A percentile compares a stretch with the other conserved stretches of the same genome.
These are phyloP conservation scores for Globisporangium apiculatum DNA, from an alignment of 352 stramenopile species.

Conservation along the genomic window DNA sequence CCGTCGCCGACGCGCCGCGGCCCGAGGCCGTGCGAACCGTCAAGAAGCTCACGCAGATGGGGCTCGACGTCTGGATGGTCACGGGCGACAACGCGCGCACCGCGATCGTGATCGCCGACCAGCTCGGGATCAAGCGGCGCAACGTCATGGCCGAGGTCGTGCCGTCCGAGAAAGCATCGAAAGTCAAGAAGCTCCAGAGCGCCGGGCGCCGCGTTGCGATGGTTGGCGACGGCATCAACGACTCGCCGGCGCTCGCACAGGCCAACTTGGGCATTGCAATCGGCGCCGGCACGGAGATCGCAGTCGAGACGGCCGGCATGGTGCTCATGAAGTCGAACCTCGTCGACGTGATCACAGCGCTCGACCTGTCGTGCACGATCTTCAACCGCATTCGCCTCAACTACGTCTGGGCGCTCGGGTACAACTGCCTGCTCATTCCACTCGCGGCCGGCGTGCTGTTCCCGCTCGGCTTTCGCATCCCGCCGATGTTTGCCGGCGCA, in stretches of 20 bases:
- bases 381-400: slow-evolving; percentile 97
- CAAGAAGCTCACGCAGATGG: slow-evolving; percentile 86
- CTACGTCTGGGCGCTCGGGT: slow-evolving; percentile 97
- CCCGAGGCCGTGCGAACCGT: slow-evolving; percentile 89
- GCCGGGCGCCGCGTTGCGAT: slow-evolving; percentile 90
- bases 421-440: slow-evolving; percentile 97
- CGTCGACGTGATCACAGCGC: slow-evolving; percentile 93
- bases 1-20: slow-evolving; percentile 83
- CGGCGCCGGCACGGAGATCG: slow-evolving; percentile 94
- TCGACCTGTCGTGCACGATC: slow-evolving; percentile 95
- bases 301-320: slow-evolving; percentile 96
- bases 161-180: slow-evolving; percentile 92
- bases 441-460: slow-evolving; percentile 96
- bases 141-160: slow-evolving; percentile 95
- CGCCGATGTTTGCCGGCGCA: slow-evolving; percentile 93
- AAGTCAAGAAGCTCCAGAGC: slow-evolving; percentile 89
- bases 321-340: slow-evolving; percentile 87
- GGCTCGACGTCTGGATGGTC: slow-evolving; percentile 97
- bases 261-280: slow-evolving; percentile 97
- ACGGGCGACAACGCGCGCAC: slow-evolving; percentile 97
- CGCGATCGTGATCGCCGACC: slow-evolving; percentile 89
- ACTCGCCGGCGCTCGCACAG: slow-evolving; percentile 95
- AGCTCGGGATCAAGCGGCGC: slow-evolving; percentile 89
- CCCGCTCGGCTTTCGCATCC: slow-evolving; percentile 90
- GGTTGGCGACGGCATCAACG: slow-evolving; percentile 98